A percentile compares a stretch with the other conserved stretches of the same genome.
Conservation (phyloP, 768 basidiomycete species). For the Lentinula aciculospora region DNA sequence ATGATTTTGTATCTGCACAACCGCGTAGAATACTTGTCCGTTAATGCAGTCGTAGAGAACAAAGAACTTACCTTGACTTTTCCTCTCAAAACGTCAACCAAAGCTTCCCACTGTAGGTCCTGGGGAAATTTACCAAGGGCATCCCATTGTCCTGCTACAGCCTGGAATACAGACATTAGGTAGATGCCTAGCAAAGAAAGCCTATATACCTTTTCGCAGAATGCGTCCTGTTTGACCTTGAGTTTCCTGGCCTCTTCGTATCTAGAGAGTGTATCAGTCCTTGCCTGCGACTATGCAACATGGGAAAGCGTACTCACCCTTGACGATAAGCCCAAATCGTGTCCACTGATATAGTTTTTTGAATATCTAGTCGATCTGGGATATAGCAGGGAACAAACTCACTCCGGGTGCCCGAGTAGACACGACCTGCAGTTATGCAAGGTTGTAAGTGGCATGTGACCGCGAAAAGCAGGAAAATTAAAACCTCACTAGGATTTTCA, state of each 20-base stretch:
- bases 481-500: slow-evolving; percentile 54
- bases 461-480: slow-evolving; percentile 18
- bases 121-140: slow-evolving; percentile 54
- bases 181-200: background rate
- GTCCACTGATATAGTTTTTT: slow-evolving; percentile 35
- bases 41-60: background rate
- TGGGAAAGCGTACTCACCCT: slow-evolving; percentile 27
- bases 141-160: slow-evolving; percentile 39
- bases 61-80: slow-evolving; percentile 49
- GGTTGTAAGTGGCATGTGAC: slow-evolving; percentile 12
- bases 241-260: slow-evolving; percentile 59
- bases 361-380: background rate
- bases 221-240: slow-evolving; percentile 59
- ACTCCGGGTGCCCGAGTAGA: slow-evolving; percentile 34
- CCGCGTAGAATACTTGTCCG: background rate
- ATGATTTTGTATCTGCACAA: slow-evolving; percentile 45
- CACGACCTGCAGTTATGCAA: slow-evolving; percentile 29
- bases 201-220: slow-evolving; percentile 30
- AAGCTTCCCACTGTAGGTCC: slow-evolving; percentile 66
- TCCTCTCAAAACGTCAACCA: slow-evolving; percentile 74
- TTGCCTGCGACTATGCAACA: slow-evolving; percentile 9
- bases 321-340: slow-evolving; percentile 60
- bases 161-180: slow-evolving; percentile 14
- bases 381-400: background rate
- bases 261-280: slow-evolving; percentile 22